Percentiles rank a stretch among this genome's conserved stretches.
These are phyloP conservation scores for Allodekkera sacchari DNA, from an alignment of 805 yeast genomes.

Conservation along the genomic window DNA sequence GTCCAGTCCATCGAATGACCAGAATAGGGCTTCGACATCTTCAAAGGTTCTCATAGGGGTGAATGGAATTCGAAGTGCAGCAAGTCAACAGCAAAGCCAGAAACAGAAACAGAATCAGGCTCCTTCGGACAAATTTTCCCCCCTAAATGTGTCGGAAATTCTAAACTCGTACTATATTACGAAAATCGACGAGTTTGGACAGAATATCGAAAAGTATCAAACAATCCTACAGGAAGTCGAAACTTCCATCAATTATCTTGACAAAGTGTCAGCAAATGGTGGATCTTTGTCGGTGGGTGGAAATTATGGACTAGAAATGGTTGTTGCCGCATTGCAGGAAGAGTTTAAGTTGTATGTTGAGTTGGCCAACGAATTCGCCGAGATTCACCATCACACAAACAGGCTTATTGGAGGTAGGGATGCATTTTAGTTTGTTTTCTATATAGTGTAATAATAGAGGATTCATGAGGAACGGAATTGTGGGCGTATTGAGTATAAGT, in stretches of 20 bases:
- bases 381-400: slow-evolving; percentile 49
- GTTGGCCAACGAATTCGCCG: slow-evolving; percentile 65
- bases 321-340: slow-evolving; percentile 54
- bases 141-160: slow-evolving; percentile 44
- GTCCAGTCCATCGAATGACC: slow-evolving; percentile 16
- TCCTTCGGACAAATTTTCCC: slow-evolving; percentile 25
- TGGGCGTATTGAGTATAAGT: neutral
- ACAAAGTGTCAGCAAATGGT: slow-evolving; percentile 26
- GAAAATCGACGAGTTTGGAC: slow-evolving; percentile 32
- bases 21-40: slow-evolving; percentile 13
- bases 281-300: slow-evolving; percentile 23
- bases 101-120: slow-evolving; percentile 21
- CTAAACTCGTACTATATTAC: slow-evolving; percentile 42
- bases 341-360: slow-evolving; percentile 70
- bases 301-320: slow-evolving; percentile 35
- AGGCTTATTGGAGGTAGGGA: slow-evolving; percentile 14
- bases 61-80: slow-evolving; percentile 20
- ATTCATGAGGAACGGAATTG: neutral
- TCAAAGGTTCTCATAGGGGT: slow-evolving; percentile 23
- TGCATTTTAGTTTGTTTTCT: slow-evolving; percentile 6
- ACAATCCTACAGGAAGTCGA: slow-evolving; percentile 48
- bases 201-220: slow-evolving; percentile 42
- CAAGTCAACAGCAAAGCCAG: slow-evolving; percentile 12
- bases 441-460: neutral
- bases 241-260: slow-evolving; percentile 53